Percentiles rank a stretch among this genome's conserved stretches.
Conservation (phyloP, 2,329 filamentous ascomycete genomes). For the Cryphonectria naterciae region DNA sequence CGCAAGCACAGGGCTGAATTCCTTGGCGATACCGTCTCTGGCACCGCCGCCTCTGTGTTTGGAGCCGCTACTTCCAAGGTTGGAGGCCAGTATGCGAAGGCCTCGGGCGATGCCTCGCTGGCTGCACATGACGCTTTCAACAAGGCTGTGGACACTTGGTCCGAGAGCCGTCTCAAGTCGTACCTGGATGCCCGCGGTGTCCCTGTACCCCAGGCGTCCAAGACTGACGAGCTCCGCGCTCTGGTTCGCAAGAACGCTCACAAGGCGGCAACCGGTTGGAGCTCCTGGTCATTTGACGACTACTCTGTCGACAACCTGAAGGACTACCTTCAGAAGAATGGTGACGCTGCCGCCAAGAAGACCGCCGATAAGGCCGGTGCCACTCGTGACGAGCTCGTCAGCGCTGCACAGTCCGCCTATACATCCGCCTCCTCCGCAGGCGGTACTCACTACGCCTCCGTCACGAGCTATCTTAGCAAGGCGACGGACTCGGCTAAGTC, state of each 20-base stretch:
- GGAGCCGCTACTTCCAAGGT: slow-evolving; percentile 77
- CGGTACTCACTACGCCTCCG: slow-evolving; percentile 64
- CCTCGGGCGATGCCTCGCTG: slow-evolving; percentile 69
- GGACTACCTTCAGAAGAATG: slow-evolving; percentile 56
- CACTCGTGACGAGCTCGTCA: slow-evolving; percentile 74
- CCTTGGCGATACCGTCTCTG: slow-evolving; percentile 65
- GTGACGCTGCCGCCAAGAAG: slow-evolving; percentile 60
- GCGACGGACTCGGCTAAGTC: slow-evolving; percentile 69
- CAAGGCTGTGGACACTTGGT: slow-evolving; percentile 65
- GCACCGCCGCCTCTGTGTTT: slow-evolving; percentile 61
- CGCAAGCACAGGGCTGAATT: slow-evolving; percentile 82
- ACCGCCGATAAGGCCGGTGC: slow-evolving; percentile 64
- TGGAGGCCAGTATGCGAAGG: slow-evolving; percentile 75
- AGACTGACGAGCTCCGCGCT: slow-evolving; percentile 73
- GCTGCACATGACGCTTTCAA: slow-evolving; percentile 71
- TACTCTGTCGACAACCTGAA: slow-evolving; percentile 73
- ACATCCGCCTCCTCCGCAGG: slow-evolving; percentile 62
- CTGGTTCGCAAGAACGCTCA: slow-evolving; percentile 74
- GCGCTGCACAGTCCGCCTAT: slow-evolving; percentile 65
- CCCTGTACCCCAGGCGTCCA: slow-evolving; percentile 72
- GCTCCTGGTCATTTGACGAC: slow-evolving; percentile 79
- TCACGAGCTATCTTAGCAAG: slow-evolving; percentile 70
- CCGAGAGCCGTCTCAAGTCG: slow-evolving; percentile 75
- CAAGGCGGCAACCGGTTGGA: slow-evolving; percentile 70
- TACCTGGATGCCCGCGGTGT: slow-evolving; percentile 78